These are phyloP conservation scores for Aspergillus cejpii DNA, from an alignment of 2,329 filamentous ascomycete species.

Conservation along the genomic window DNA sequence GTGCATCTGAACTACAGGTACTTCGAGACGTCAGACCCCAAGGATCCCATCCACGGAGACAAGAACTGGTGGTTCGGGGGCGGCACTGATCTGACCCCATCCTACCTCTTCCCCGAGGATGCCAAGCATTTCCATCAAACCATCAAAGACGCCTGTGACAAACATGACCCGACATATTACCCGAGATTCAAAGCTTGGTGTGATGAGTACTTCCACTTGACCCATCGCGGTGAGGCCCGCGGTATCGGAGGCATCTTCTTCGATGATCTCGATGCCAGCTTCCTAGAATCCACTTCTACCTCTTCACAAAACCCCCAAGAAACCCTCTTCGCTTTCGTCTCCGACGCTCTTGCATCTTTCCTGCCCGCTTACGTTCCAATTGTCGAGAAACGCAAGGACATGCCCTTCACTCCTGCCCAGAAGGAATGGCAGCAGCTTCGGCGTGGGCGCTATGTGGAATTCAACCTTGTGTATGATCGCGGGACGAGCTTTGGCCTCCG, in stretches of 20 bases:
- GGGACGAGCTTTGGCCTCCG: constrained; percentile 92
- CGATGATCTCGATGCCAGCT: constrained; percentile 74
- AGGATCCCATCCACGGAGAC: constrained; percentile 60
- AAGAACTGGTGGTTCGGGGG: constrained; percentile 96
- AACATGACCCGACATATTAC: constrained; percentile 87
- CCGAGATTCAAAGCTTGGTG: constrained; percentile 97
- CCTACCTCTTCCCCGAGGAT: constrained; percentile 94
- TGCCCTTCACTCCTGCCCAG: constrained; percentile 78
- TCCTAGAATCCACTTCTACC: constrained; percentile 33
- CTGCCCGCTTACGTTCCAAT: constrained; percentile 87
- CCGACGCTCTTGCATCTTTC: constrained; percentile 79
- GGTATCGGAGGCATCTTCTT: constrained; percentile 98
- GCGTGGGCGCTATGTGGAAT: constrained; percentile 93
- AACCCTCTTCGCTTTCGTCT: constrained; percentile 80
- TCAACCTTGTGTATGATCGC: constrained; percentile 94
- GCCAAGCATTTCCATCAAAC: constrained; percentile 93
- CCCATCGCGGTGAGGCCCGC: constrained; percentile 78
- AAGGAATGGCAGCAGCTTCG: constrained; percentile 96
- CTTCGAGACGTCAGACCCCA: constrained; percentile 86
- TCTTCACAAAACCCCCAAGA: constrained; percentile 73
- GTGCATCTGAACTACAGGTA: constrained; percentile 98
- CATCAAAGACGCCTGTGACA: constrained; percentile 87
- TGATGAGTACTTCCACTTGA: constrained; percentile 93
- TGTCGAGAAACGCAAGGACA: constrained; percentile 77
- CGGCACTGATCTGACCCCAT: constrained; percentile 86